These are phyloP conservation scores for Globisporangium cylindrosporum DNA, from an alignment of 352 stramenopile genomes.

Conservation along the genomic window DNA sequence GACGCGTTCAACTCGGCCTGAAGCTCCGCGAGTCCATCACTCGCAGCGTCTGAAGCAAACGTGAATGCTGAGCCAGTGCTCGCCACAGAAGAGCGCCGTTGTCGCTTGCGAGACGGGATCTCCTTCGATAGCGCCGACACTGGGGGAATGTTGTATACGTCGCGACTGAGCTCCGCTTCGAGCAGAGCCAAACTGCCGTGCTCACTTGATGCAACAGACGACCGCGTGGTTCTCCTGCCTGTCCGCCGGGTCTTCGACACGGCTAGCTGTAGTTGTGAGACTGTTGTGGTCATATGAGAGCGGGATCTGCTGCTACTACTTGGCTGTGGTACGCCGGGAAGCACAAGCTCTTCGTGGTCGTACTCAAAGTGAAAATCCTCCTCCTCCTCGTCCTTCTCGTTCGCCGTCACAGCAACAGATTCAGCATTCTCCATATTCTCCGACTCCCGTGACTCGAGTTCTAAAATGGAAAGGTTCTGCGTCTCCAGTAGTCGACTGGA, in stretches of 20 bases:
- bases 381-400: background rate
- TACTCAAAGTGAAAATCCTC: conserved; percentile 7
- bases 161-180: conserved; percentile 37
- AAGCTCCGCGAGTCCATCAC: conserved; percentile 29
- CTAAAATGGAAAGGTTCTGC: background rate
- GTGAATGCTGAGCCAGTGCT: conserved; percentile 6
- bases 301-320: background rate
- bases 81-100: background rate
- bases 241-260: background rate
- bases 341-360: conserved; percentile 1
- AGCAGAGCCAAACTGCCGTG: conserved; percentile 44
- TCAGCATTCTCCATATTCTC: background rate
- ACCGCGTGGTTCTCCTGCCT: background rate
- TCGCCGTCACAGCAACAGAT: background rate
- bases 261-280: background rate
- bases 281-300: background rate
- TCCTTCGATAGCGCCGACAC: background rate
- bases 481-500: background rate
- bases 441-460: background rate
- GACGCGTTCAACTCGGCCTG: conserved; percentile 28
- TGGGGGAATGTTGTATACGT: conserved; percentile 1
- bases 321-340: background rate
- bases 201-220: conserved; percentile 26
- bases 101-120: background rate
- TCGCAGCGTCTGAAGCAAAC: background rate